Evolutionary conservation across 1,284 basidiomycete genomes (phyloP).

Genomic region (Irpex lacteus): DNA sequence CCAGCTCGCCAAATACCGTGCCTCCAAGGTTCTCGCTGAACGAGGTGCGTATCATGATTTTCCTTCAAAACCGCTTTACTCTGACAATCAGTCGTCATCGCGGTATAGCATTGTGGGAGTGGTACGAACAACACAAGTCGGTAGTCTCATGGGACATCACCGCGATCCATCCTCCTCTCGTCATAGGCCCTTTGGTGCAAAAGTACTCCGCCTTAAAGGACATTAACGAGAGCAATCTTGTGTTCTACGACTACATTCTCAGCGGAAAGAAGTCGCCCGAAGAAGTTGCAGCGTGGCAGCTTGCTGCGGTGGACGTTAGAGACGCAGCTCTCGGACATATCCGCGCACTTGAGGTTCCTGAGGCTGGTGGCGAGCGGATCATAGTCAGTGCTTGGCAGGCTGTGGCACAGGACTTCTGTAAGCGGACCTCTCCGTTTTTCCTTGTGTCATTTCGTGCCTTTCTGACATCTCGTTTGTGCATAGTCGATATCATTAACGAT

Average conservation of each 20-base stretch:
- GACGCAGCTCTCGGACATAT: conserved; percentile 57
- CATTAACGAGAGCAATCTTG: not conserved
- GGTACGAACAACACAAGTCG: not conserved
- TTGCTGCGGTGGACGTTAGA: conserved; percentile 41
- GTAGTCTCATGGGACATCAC: not conserved
- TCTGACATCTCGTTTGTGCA: too few species aligned
- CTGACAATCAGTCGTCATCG: not conserved
- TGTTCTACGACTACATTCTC: not conserved
- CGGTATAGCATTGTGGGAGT: not conserved
- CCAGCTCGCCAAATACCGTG: conserved; percentile 45
- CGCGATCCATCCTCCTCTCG: not conserved
- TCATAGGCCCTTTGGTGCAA: not conserved
- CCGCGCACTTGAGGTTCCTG: conserved; percentile 45
- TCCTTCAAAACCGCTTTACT: not conserved
- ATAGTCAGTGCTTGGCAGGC: conserved; percentile 36
- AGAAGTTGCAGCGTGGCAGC: not conserved
- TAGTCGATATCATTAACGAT: not conserved
- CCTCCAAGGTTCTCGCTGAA: conserved; percentile 72
- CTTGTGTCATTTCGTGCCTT: not conserved
- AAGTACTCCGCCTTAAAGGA: not conserved
- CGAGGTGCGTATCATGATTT: conserved; percentile 9
- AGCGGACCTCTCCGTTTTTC: not conserved
- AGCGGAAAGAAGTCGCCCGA: not conserved
- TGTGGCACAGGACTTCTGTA: conserved; percentile 6
- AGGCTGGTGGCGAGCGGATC: conserved; percentile 57